Base-by-base conservation (phyloP, 768 basidiomycete genomes). In the Tylopilus subfusipes region DNA sequence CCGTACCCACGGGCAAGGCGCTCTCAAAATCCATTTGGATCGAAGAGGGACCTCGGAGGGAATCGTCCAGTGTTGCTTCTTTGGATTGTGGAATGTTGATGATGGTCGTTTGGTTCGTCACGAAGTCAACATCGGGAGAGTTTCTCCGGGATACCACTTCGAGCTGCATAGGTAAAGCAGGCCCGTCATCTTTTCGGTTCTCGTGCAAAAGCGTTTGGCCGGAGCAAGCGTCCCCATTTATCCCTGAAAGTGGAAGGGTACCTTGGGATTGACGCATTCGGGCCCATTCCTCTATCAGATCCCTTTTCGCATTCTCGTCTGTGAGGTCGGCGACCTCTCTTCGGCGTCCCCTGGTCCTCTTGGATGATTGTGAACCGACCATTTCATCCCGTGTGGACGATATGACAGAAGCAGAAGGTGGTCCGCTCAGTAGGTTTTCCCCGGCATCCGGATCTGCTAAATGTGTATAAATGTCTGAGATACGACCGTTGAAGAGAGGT, bases 271-370 rank as follows among this genome's bases (percentile, higher is more conserved):
- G 63, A 39, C 68, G 70, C 51, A 68, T 50, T n/a, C 52, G 61
- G 27, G 63, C 68, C 68, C 68, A 72, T 45, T 70, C 59, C 30
- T 68, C 61, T 48, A 69, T 69, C 24, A 70, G 22, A 36, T 57
- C 46, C n/a, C n/a, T 60, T 49, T 60, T 71, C 14, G 50, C 42
- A 14, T 48, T 54, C 42, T 63, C 63, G 34, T 72, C 60, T 16
- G 42, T 46, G 50, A 68, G 50, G 48, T 60, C 56, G 24, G 48
- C 25, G 6, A 10, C 22, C 48, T 52, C 60, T 48, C 56, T 56
- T 55, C 46, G 56, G 36, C 54, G 64, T 13, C 63, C 63, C 49
- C 43, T 63, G 21, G 42, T 22, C 27, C 54, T 61, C 44, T 46
- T 59, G 29, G 8, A 27, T 8, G 57, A 42, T 25, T 42, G 56